These are phyloP conservation scores for Heterobasidion irregulare DNA, from an alignment of 1,284 basidiomycete genomes.

Conservation along the genomic window DNA sequence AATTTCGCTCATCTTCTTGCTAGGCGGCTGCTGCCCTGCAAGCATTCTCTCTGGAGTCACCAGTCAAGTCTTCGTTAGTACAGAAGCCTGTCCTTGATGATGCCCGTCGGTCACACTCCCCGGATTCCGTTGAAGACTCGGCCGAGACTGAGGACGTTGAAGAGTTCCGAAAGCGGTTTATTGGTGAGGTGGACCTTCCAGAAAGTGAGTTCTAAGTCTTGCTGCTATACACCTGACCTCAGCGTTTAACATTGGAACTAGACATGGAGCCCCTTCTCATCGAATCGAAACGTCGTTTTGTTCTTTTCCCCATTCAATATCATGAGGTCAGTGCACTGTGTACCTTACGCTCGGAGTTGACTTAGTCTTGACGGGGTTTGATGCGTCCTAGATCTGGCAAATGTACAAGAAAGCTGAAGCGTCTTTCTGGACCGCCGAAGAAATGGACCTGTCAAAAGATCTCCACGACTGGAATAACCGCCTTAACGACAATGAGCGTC, in stretches of 20 bases:
- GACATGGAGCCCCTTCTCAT: slow-evolving; percentile 65
- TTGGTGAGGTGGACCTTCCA: slow-evolving; percentile 58
- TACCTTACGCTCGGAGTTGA: neutral
- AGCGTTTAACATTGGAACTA: slow-evolving; percentile 1
- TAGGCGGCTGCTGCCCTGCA: slow-evolving; percentile 13
- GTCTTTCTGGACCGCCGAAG: slow-evolving; percentile 97
- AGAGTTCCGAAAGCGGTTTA: slow-evolving; percentile 30
- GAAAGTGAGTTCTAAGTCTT: slow-evolving; percentile 43
- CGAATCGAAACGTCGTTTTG: slow-evolving; percentile 77
- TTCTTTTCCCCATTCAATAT: slow-evolving; percentile 93
- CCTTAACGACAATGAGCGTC: slow-evolving; percentile 89
- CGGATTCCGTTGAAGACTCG: slow-evolving; percentile 10
- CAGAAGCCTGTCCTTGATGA: slow-evolving; percentile 7
- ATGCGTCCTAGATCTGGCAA: slow-evolving; percentile 74
- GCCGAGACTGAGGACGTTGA: slow-evolving; percentile 14
- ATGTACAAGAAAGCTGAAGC: slow-evolving; percentile 94
- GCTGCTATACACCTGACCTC: neutral
- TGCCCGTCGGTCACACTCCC: slow-evolving; percentile 10
- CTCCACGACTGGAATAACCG: slow-evolving; percentile 90
- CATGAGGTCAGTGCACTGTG: slow-evolving; percentile 56
- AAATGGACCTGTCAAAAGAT: slow-evolving; percentile 96
- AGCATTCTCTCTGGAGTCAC: slow-evolving; percentile 12
- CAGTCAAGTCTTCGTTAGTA: slow-evolving; percentile 5
- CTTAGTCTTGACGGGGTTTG: neutral
- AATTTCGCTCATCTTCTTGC: neutral